phyloP scores from a whole-genome alignment of 192 early-diverging fungal genomes.

The Anaeromyces robustus region DNA sequence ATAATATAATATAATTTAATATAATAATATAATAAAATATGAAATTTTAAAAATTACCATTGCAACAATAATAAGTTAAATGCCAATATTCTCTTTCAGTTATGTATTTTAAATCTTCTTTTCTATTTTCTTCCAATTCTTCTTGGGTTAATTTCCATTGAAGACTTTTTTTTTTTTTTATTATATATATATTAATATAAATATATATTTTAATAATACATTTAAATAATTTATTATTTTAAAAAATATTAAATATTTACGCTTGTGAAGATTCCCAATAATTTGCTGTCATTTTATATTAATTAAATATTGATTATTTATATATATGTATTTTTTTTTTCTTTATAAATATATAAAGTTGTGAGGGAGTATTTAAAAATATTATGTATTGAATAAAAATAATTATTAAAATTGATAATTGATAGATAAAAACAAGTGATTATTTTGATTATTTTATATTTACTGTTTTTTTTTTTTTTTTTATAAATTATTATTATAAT shows the following conservation, averaged over 20 bases:
- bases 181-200: background rate
- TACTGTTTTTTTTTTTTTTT: no score
- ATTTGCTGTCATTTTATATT: constrained; percentile 44
- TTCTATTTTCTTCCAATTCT: constrained; percentile 24
- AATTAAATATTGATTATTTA: no score
- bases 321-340: no score
- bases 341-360: no score
- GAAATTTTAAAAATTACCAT: constrained; percentile 34
- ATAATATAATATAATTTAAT: no score
- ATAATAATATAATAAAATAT: no score
- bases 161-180: background rate
- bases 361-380: no score
- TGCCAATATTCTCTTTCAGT: constrained; percentile 28
- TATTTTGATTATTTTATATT: no score
- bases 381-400: no score
- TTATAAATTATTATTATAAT: no score
- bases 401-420: no score
- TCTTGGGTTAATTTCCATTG: constrained; percentile 44
- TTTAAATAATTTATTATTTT: background rate
- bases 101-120: constrained; percentile 35
- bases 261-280: constrained; percentile 56
- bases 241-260: constrained; percentile 14
- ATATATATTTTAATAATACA: background rate
- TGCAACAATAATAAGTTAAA: constrained; percentile 47
- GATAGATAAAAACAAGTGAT: no score